phyloP scores from a whole-genome alignment of 1,284 basidiomycete species.

The Austroboletus novae-zelandiae region DNA sequence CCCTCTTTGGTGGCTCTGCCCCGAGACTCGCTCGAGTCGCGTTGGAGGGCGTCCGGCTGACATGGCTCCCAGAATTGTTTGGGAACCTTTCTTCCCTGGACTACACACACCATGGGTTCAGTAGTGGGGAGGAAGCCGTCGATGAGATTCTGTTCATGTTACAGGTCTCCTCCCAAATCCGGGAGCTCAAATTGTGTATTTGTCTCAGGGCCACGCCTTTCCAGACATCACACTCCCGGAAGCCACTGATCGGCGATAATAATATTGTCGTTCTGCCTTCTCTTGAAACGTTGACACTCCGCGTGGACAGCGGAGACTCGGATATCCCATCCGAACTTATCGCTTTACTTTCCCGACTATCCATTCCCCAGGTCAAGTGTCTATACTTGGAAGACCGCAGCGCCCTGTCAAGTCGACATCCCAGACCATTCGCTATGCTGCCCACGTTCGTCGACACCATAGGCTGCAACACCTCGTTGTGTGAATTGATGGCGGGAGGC shows the following conservation, averaged over 20 bases:
- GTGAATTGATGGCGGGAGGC: slow-evolving; percentile 22
- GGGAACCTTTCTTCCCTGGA: slow-evolving; percentile 58
- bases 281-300: slow-evolving; percentile 42
- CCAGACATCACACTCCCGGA: slow-evolving; percentile 17
- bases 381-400: slow-evolving; percentile 42
- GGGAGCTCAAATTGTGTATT: slow-evolving; percentile 45
- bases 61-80: slow-evolving; percentile 60
- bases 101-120: slow-evolving; percentile 60
- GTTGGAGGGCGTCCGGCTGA: slow-evolving; percentile 60
- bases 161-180: slow-evolving; percentile 42
- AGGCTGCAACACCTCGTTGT: slow-evolving; percentile 5
- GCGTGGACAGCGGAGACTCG: slow-evolving; percentile 44
- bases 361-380: slow-evolving; percentile 39
- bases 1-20: slow-evolving; percentile 59
- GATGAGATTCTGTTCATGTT: slow-evolving; percentile 49
- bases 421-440: slow-evolving; percentile 16
- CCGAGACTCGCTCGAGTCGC: slow-evolving; percentile 53
- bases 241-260: slow-evolving; percentile 11
- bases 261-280: slow-evolving; percentile 34
- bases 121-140: slow-evolving; percentile 42
- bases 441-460: slow-evolving; percentile 11
- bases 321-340: slow-evolving; percentile 53
- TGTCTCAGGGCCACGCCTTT: slow-evolving; percentile 20
- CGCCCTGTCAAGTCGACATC: slow-evolving; percentile 9
- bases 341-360: slow-evolving; percentile 42